Percentiles rank a stretch among this genome's conserved stretches.
Evolutionary conservation across 31 red algal genomes (phyloP).

Genomic region (Asparagopsis taxiformis): DNA sequence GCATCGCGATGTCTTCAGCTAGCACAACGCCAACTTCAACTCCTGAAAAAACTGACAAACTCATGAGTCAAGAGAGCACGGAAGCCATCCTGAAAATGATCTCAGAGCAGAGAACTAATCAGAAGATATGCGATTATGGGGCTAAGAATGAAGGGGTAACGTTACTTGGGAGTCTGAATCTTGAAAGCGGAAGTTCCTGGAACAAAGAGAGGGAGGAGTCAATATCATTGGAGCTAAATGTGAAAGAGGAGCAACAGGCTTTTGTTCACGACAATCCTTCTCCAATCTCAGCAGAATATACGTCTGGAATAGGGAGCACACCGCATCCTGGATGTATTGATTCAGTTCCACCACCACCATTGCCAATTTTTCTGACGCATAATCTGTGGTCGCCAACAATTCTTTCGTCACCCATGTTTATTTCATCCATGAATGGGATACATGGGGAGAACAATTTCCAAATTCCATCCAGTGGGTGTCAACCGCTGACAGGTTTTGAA

Average conservation of each 20-base stretch:
- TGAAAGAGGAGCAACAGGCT: background rate
- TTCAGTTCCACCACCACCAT: conserved; percentile 7
- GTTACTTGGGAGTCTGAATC: background rate
- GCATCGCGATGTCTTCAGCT: conserved; percentile 28
- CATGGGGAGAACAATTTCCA: background rate
- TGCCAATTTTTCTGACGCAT: background rate
- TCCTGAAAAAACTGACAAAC: conserved; percentile 34
- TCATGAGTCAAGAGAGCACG: conserved; percentile 7
- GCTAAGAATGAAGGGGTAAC: background rate
- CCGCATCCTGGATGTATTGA: conserved; percentile 4
- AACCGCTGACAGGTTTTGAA: background rate
- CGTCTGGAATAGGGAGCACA: background rate
- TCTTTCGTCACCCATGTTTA: conserved; percentile 24
- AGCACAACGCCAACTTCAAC: conserved; percentile 38
- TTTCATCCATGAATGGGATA: background rate
- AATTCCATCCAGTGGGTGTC: background rate
- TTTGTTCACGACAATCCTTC: background rate
- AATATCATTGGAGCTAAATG: background rate
- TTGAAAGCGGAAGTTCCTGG: background rate
- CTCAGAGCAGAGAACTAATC: conserved; percentile 6
- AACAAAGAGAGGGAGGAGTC: background rate
- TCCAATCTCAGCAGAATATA: conserved; percentile 6
- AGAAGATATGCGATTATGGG: conserved; percentile 7
- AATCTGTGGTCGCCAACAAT: conserved; percentile 32
- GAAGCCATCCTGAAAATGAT: conserved; percentile 21